Evolutionary conservation across 441 rosid genomes (phyloP).

Genomic region (Bocquillonia castaneifolia): DNA sequence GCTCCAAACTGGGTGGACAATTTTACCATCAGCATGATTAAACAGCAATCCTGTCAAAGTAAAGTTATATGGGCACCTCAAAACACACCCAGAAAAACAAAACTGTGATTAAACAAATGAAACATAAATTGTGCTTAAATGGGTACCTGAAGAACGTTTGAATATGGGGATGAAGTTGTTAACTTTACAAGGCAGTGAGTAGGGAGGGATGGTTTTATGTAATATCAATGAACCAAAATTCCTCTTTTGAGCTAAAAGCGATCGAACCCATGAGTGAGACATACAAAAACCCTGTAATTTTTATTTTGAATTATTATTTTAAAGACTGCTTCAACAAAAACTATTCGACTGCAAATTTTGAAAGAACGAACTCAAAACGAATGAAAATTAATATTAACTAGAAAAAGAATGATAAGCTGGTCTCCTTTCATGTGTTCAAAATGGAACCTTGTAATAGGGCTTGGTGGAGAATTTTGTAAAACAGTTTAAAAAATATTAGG

Average conservation of each 20-base stretch:
- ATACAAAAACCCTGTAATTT: constrained; percentile 14
- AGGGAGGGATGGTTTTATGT: constrained; percentile 10
- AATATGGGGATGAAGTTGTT: not conserved
- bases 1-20: constrained; percentile 5
- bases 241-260: constrained; percentile 34
- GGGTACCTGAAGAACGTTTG: constrained; percentile 11
- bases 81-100: not conserved
- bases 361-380: too few species aligned
- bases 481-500: too few species aligned
- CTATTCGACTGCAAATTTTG: not conserved
- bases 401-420: too few species aligned
- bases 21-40: not conserved
- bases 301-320: too few species aligned
- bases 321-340: too few species aligned
- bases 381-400: not conserved
- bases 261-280: constrained; percentile 43
- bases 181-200: constrained; percentile 1
- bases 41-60: constrained; percentile 29
- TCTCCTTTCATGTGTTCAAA: too few species aligned
- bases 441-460: too few species aligned
- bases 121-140: not conserved
- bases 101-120: too few species aligned
- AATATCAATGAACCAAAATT: constrained; percentile 17
- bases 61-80: not conserved
- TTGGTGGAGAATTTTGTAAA: too few species aligned